These are phyloP conservation scores for Paragyromitra xinjiangensis DNA, from an alignment of 495 filamentous ascomycete genomes.

Conservation along the genomic window DNA sequence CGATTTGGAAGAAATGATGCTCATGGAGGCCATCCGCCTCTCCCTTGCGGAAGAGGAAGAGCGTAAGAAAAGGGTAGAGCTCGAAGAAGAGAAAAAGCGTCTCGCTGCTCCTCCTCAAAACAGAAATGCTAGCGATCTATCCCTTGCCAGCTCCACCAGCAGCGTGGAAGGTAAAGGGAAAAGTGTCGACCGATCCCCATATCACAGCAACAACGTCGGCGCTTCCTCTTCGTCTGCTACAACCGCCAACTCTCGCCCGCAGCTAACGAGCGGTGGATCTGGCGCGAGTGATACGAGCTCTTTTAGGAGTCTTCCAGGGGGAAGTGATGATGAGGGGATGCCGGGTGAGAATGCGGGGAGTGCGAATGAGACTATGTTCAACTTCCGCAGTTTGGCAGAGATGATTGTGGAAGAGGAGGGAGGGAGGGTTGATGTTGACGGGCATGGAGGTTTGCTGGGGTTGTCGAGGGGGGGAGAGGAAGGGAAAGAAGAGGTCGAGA, in stretches of 20 bases:
- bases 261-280: conserved; percentile 46
- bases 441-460: conserved; percentile 27
- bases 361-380: conserved; percentile 81
- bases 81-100: conserved; percentile 75
- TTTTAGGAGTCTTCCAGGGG: conserved; percentile 40
- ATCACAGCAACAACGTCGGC: conserved; percentile 59
- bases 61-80: conserved; percentile 79
- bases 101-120: conserved; percentile 40
- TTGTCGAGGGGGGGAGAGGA: conserved; percentile 27
- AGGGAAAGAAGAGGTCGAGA: conserved; percentile 23
- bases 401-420: conserved; percentile 77
- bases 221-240: conserved; percentile 63
- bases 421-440: conserved; percentile 46
- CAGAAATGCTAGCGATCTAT: conserved; percentile 35
- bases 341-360: conserved; percentile 62
- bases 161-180: conserved; percentile 77
- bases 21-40: conserved; percentile 91
- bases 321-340: conserved; percentile 41
- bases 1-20: conserved; percentile 97
- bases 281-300: conserved; percentile 57
- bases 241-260: conserved; percentile 58
- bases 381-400: conserved; percentile 85
- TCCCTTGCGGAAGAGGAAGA: conserved; percentile 92
- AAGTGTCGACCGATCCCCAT: conserved; percentile 69
- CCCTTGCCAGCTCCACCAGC: conserved; percentile 42